Percentiles rank a stretch among this genome's conserved stretches.
Evolutionary conservation across 2,329 filamentous ascomycete genomes (phyloP).

Genomic region (Ploettnerulaceae sp.): DNA sequence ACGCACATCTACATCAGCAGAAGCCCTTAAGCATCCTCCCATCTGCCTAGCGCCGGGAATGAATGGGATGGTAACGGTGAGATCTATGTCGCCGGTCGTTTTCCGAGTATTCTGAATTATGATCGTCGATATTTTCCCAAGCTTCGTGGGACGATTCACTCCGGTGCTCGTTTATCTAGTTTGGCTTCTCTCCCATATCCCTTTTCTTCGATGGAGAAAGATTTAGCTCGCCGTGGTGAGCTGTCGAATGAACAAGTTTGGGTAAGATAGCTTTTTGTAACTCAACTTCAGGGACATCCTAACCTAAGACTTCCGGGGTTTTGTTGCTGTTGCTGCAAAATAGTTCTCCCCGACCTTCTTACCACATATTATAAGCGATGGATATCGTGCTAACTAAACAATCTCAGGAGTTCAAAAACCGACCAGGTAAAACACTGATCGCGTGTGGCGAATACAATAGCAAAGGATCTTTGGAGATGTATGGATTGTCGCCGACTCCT

Average conservation of each 20-base stretch:
- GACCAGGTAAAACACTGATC: conserved; percentile 61
- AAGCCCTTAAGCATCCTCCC: conserved; percentile 79
- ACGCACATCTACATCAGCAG: conserved; percentile 72
- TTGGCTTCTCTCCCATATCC: conserved; percentile 65
- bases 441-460: conserved; percentile 88
- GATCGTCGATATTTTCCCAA: conserved; percentile 80
- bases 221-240: conserved; percentile 50
- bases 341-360: no score
- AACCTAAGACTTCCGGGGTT: no score
- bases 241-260: conserved; percentile 51
- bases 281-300: no score
- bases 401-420: conserved; percentile 43
- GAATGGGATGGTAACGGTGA: conserved; percentile 51
- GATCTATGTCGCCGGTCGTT: conserved; percentile 84
- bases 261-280: not conserved
- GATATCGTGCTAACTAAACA: not conserved
- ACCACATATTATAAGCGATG: no score
- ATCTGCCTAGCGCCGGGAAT: conserved; percentile 54
- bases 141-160: conserved; percentile 74
- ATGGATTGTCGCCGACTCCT: conserved; percentile 50
- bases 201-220: conserved; percentile 57
- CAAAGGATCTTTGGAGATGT: conserved; percentile 86
- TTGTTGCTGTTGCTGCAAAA: no score
- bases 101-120: conserved; percentile 84
- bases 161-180: conserved; percentile 72